phyloP scores from a whole-genome alignment of 331 rosid genomes.

The Quercus phellos region DNA sequence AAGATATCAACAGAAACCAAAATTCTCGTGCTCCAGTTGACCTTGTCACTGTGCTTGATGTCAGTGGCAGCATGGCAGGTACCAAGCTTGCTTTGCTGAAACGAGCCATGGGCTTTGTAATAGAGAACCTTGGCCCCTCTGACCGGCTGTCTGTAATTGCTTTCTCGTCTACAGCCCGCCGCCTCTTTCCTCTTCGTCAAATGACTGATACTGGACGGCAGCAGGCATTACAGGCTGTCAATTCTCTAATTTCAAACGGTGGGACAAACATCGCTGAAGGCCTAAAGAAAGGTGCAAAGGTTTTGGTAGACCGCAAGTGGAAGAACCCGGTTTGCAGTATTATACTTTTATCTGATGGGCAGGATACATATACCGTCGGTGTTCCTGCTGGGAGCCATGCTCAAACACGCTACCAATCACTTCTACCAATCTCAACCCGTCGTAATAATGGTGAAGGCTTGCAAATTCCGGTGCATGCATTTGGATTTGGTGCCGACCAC shows the following conservation, averaged over 20 bases:
- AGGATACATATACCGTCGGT: conserved; percentile 58
- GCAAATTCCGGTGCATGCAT: conserved; percentile 82
- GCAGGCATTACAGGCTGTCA: conserved; percentile 71
- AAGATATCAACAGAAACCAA: conserved; percentile 24
- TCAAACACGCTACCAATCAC: conserved; percentile 44
- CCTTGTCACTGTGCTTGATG: conserved; percentile 91
- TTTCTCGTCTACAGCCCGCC: conserved; percentile 83
- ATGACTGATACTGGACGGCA: conserved; percentile 77
- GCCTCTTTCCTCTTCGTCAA: conserved; percentile 70
- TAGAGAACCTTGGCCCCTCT: conserved; percentile 73
- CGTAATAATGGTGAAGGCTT: conserved; percentile 40
- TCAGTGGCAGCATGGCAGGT: conserved; percentile 99
- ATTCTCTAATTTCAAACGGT: conserved; percentile 61
- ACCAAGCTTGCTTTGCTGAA: conserved; percentile 86
- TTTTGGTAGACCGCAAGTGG: conserved; percentile 63
- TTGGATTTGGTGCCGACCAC: conserved; percentile 93
- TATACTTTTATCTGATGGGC: conserved; percentile 87
- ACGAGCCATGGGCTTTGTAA: conserved; percentile 92
- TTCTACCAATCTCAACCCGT: conserved; percentile 60
- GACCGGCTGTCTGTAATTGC: conserved; percentile 86
- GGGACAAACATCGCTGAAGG: conserved; percentile 86
- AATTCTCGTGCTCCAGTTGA: conserved; percentile 70
- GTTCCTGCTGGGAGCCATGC: conserved; percentile 26
- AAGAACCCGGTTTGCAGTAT: conserved; percentile 88
- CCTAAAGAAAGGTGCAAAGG: conserved; percentile 72